Evolutionary conservation across 768 basidiomycete species (phyloP).

Genomic region (Rhodotorula toruloides): DNA sequence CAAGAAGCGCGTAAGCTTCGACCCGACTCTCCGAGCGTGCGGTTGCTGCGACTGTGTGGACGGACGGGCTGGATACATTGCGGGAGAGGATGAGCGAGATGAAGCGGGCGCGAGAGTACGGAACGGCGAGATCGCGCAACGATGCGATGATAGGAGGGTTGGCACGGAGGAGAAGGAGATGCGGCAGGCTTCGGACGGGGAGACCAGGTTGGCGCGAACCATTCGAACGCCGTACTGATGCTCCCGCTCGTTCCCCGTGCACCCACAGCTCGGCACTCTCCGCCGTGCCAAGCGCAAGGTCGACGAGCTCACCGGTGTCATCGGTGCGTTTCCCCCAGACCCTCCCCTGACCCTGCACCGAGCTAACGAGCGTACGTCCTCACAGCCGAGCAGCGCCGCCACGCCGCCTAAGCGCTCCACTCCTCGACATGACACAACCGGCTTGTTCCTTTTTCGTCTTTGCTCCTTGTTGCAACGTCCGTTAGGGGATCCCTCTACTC

Average conservation of each 20-base stretch:
- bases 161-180: neutral
- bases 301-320: slow-evolving; percentile 85
- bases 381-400: slow-evolving; percentile 35
- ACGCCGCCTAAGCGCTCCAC: slow-evolving; percentile 28
- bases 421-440: too few relatives aligned
- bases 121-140: too few relatives aligned
- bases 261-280: slow-evolving; percentile 75
- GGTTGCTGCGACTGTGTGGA: neutral
- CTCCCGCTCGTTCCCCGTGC: slow-evolving; percentile 44
- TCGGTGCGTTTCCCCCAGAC: slow-evolving; percentile 47
- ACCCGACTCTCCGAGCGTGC: neutral
- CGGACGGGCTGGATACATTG: too few relatives aligned
- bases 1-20: slow-evolving; percentile 80
- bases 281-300: slow-evolving; percentile 97
- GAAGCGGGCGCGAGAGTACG: too few relatives aligned
- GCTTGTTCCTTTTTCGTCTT: neutral
- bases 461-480: neutral
- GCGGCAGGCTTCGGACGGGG: neutral
- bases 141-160: too few relatives aligned
- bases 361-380: neutral
- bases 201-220: neutral
- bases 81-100: neutral
- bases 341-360: too few relatives aligned
- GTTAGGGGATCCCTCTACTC: neutral
- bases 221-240: neutral